Percentiles rank a stretch among this genome's conserved stretches.
These are phyloP conservation scores for Aphanocladium album DNA, from an alignment of 2,329 filamentous ascomycete genomes.

Conservation along the genomic window DNA sequence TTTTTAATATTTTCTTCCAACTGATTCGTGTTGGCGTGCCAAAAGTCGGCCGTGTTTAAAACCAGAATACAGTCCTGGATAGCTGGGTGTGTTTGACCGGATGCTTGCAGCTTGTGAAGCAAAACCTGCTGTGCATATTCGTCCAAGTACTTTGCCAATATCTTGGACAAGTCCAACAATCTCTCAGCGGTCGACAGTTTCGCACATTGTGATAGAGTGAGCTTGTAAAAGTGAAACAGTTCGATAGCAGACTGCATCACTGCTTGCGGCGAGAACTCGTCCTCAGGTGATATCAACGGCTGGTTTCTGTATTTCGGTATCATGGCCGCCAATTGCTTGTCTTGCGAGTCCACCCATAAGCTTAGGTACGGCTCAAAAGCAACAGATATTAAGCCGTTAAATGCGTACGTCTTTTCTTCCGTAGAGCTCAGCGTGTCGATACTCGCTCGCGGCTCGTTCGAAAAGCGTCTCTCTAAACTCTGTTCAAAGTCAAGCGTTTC, in stretches of 20 bases:
- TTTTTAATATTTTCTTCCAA: conserved; percentile 92
- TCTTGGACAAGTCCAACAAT: conserved; percentile 76
- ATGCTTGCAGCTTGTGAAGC: conserved; percentile 61
- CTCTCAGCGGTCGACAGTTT: conserved; percentile 90
- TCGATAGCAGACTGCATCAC: conserved; percentile 94
- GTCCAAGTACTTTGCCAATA: conserved; percentile 88
- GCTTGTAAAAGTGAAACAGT: conserved; percentile 93
- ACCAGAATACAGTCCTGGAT: conserved; percentile 79
- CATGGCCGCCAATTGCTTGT: conserved; percentile 76
- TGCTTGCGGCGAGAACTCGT: conserved; percentile 85
- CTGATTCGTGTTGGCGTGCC: conserved; percentile 87
- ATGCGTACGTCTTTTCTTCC: conserved; percentile 70
- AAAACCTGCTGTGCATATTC: conserved; percentile 93
- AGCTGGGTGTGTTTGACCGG: conserved; percentile 45
- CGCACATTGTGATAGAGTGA: conserved; percentile 88
- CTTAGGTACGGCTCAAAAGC: conserved; percentile 97
- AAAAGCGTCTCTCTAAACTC: conserved; percentile 77
- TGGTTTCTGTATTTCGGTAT: conserved; percentile 85
- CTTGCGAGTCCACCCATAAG: conserved; percentile 94
- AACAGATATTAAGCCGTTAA: conserved; percentile 87
- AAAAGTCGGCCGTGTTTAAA: conserved; percentile 95
- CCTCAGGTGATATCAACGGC: conserved; percentile 72
- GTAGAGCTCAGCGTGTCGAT: conserved; percentile 81
- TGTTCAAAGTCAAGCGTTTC: conserved; percentile 98
- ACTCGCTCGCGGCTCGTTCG: conserved; percentile 67